These are phyloP conservation scores for Talaromyces sp. DNA, from an alignment of 2,329 filamentous ascomycete species.

Conservation along the genomic window DNA sequence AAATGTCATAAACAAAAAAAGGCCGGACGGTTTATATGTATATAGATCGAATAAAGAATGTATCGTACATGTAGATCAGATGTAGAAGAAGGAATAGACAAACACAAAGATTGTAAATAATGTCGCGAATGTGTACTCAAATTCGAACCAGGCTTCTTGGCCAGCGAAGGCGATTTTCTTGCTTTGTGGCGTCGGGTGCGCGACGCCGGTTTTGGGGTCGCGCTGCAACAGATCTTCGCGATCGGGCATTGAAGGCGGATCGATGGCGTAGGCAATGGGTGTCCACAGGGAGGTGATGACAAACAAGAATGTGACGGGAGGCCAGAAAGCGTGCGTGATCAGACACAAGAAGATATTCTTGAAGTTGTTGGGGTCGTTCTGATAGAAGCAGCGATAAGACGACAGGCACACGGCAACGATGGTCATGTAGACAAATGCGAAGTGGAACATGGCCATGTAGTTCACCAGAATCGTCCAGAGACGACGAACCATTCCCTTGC, in stretches of 20 bases:
- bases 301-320: conserved; percentile 57
- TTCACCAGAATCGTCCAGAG: conserved; percentile 55
- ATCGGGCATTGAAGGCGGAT: conserved; percentile 57
- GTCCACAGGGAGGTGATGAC: conserved; percentile 56
- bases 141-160: conserved; percentile 56
- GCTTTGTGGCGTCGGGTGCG: conserved; percentile 44
- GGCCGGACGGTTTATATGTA: background rate
- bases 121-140: conserved; percentile 54
- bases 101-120: conserved; percentile 52
- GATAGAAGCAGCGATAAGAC: conserved; percentile 50
- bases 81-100: conserved; percentile 38
- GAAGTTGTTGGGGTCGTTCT: conserved; percentile 31
- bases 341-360: conserved; percentile 50
- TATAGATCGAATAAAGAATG: background rate
- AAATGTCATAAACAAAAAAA: background rate
- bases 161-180: conserved; percentile 56
- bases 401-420: conserved; percentile 51
- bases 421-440: conserved; percentile 54
- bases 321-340: conserved; percentile 61
- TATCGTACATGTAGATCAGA: conserved; percentile 14
- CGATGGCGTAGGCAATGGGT: conserved; percentile 60
- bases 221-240: conserved; percentile 56
- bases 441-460: conserved; percentile 56
- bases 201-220: conserved; percentile 52
- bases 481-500: conserved; percentile 49